A percentile compares a stretch with the other conserved stretches of the same genome.
These are phyloP conservation scores for Plasmodium fragile DNA, from an alignment of 169 alveolate genomes.

Conservation along the genomic window DNA sequence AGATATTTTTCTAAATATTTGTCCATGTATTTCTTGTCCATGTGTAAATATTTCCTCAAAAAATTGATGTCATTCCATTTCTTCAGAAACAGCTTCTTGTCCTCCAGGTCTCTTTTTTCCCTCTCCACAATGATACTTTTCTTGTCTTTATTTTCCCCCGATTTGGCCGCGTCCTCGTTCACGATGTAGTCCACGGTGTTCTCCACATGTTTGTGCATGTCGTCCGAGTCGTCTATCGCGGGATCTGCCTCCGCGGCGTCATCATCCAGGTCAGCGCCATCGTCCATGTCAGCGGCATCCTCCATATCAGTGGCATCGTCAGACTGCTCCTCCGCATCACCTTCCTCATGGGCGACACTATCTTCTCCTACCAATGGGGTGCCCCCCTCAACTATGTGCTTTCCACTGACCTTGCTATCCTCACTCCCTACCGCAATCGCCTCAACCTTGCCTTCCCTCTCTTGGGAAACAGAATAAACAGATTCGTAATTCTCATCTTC, in stretches of 20 bases:
- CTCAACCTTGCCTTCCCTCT: background rate
- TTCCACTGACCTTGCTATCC: background rate
- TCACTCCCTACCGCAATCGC: background rate
- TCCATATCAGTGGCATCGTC: background rate
- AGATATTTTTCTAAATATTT: conserved; percentile 41
- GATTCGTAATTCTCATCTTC: conserved; percentile 13
- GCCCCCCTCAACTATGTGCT: background rate
- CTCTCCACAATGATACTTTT: conserved; percentile 14
- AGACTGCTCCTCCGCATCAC: background rate
- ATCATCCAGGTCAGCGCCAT: background rate
- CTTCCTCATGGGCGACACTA: background rate
- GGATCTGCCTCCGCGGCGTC: background rate
- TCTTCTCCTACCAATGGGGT: background rate
- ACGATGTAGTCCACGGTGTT: conserved; percentile 44
- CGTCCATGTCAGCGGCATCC: background rate
- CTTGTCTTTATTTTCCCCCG: conserved; percentile 3
- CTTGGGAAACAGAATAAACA: background rate
- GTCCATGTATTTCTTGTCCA: conserved; percentile 24
- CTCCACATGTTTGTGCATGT: conserved; percentile 51
- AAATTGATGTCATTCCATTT: conserved; percentile 49
- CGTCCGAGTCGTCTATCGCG: conserved; percentile 42
- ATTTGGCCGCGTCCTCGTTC: conserved; percentile 6
- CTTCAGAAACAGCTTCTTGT: conserved; percentile 28
- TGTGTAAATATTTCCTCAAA: conserved; percentile 53
- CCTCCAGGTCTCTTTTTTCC: conserved; percentile 50